Evolutionary conservation across 176 grass and related monocot genomes (phyloP).

Genomic region (Puya raimondii): DNA sequence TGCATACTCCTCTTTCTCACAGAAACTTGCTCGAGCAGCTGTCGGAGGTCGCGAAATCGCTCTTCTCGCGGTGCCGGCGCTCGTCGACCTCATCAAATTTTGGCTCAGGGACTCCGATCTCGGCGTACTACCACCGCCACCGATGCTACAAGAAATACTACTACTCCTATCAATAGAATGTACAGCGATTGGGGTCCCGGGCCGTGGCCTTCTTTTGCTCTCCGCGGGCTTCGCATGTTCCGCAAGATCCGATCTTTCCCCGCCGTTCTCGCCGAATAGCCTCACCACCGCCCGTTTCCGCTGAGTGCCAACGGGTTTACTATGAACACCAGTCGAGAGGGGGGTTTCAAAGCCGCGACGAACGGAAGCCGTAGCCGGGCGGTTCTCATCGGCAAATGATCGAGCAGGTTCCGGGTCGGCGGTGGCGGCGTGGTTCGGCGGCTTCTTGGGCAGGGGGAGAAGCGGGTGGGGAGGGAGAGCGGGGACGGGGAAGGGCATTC

Average conservation of each 20-base stretch:
- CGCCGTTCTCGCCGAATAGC: conserved; percentile 51
- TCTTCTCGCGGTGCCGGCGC: neutral
- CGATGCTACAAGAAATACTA: neutral
- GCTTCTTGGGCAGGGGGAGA: conserved; percentile 15
- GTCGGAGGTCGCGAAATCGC: conserved; percentile 15
- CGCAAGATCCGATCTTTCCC: conserved; percentile 4
- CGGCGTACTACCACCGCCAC: neutral
- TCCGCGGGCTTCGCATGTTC: neutral
- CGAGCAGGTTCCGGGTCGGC: neutral
- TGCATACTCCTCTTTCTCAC: conserved; percentile 3
- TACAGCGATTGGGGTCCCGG: conserved; percentile 17
- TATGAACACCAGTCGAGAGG: neutral
- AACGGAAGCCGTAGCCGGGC: neutral
- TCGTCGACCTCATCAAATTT: too few relatives aligned
- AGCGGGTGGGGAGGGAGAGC: conserved; percentile 15
- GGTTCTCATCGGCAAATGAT: conserved; percentile 71
- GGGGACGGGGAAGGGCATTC: conserved; percentile 25
- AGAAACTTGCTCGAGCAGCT: conserved; percentile 34
- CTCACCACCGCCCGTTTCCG: conserved; percentile 43
- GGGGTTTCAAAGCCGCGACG: conserved; percentile 10
- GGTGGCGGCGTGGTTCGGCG: neutral
- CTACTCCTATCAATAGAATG: neutral
- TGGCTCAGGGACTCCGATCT: neutral
- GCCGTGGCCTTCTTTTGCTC: conserved; percentile 14
- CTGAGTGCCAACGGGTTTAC: neutral